These are phyloP conservation scores for Arabidopsis suecica DNA, from an alignment of 345 rosid genomes.

Conservation along the genomic window DNA sequence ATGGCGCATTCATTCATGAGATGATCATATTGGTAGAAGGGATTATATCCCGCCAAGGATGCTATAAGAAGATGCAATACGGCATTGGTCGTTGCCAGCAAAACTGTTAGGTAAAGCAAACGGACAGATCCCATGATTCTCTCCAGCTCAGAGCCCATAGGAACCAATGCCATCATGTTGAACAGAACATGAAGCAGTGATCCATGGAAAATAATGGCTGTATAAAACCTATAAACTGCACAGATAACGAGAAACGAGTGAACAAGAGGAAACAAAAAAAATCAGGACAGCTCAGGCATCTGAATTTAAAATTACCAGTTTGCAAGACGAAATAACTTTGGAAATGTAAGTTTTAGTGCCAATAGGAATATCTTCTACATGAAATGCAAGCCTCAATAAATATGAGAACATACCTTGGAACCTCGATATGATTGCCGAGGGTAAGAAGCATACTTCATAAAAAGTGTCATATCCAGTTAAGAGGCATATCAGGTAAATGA, in stretches of 20 bases:
- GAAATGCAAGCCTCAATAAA: constrained; percentile 7
- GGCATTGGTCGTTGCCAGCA: constrained; percentile 89
- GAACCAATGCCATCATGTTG: constrained; percentile 98
- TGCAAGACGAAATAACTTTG: no score
- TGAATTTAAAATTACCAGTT: not conserved
- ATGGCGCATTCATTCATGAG: constrained; percentile 85
- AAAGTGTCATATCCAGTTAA: constrained; percentile 90
- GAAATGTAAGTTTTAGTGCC: no score
- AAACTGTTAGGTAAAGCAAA: constrained; percentile 65
- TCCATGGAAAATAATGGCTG: constrained; percentile 82
- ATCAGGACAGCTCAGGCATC: not conserved
- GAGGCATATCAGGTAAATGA: constrained; percentile 75
- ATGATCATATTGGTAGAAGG: constrained; percentile 49
- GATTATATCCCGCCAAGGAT: constrained; percentile 65
- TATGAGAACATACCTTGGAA: constrained; percentile 70
- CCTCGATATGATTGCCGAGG: constrained; percentile 65
- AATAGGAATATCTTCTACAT: not conserved
- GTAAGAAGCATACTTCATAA: constrained; percentile 82
- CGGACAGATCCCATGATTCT: constrained; percentile 97
- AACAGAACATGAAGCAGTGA: constrained; percentile 89
- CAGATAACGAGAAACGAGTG: not conserved
- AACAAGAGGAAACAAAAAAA: not conserved
- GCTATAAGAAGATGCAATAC: constrained; percentile 79
- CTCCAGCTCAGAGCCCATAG: constrained; percentile 95
- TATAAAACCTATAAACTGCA: constrained; percentile 90